Evolutionary conservation across 2,329 filamentous ascomycete species (phyloP), one percentile per base, ranked within the genome.

Genomic region (Ophiostoma perfectum): DNA sequence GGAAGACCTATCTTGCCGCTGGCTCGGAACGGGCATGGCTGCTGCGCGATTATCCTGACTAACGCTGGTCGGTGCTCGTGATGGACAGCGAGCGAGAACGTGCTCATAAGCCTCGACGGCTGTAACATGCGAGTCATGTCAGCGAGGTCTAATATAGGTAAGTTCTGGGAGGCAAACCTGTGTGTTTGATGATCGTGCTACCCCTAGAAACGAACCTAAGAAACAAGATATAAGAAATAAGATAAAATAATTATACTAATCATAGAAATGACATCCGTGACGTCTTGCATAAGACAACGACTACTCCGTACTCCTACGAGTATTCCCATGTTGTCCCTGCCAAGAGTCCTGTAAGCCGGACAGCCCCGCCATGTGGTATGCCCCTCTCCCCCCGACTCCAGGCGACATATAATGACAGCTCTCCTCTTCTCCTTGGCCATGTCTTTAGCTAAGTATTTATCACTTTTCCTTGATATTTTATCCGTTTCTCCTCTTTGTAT

Each of bases 301-400:
- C 27, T 2, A 27, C 27, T 27, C 27, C 27, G 27, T 27, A 1
- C 27, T 27, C 27, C 27, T 27, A 1, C 27, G 27, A 27, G 27
- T 27, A 27, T 27, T 27, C 27, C 27, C 27, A 27, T 27, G 27
- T 27, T 27, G 49, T 55, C n/a, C 49, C 49, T 55, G 49, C 49
- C 49, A 55, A 55, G 49, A 55, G n/a, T 27, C 49, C 49, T 55
- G 49, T 55, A 5, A 49, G 47, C 18, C 45, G 45, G 47, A 6
- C 47, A 55, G 49, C 49, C 49, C 49, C 49, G 49, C 49, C 49
- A 55, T 27, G 47, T 52, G 49, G 45, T 27, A 27, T 27, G 49
- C 49, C 49, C 49, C 49, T 55, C 49, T 18, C 27, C 27, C 27
- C 27, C 27, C 27, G 27, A 27, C 27, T 27, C 27, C 27, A 27